These are phyloP conservation scores for Corymbia citriodora DNA, from an alignment of 441 rosid species.

Conservation along the genomic window DNA sequence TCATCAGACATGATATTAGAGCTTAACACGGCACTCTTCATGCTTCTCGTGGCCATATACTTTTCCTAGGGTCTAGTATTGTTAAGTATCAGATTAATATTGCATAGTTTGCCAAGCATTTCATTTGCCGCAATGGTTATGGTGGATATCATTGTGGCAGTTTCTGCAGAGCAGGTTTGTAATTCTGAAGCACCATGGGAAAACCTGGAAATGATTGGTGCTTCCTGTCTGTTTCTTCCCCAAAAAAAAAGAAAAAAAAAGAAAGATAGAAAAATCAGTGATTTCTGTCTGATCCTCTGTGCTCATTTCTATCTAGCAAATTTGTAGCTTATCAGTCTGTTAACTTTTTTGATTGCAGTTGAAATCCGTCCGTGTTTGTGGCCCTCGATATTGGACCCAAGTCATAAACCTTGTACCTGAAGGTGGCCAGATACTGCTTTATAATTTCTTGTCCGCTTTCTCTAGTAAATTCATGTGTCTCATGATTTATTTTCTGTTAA, in stretches of 20 bases:
- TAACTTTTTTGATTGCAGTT: conserved; percentile 39
- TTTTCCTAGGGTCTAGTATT: not conserved
- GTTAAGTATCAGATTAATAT: not conserved
- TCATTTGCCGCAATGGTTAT: not conserved
- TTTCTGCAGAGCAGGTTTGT: not conserved
- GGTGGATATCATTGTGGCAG: not conserved
- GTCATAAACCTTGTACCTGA: conserved; percentile 80
- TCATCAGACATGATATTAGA: not conserved
- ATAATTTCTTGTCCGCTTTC: conserved; percentile 1
- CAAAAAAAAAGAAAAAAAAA: not conserved
- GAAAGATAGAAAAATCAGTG: not conserved
- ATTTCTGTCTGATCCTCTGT: not conserved
- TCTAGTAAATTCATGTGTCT: not conserved
- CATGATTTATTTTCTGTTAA: not conserved
- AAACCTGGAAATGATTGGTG: not conserved
- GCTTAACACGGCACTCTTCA: not conserved
- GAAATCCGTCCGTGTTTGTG: conserved; percentile 77
- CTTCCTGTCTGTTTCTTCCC: not conserved
- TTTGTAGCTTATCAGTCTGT: not conserved
- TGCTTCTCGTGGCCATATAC: not conserved
- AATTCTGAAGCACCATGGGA: not conserved
- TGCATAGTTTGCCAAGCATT: not conserved
- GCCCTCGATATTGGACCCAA: conserved; percentile 99
- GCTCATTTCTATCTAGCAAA: not conserved
- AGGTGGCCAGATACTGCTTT: conserved; percentile 39